Percentiles rank a stretch among this genome's conserved stretches.
These are phyloP conservation scores for Vitis riparia DNA, from an alignment of 164 flowering plant genomes.

Conservation along the genomic window DNA sequence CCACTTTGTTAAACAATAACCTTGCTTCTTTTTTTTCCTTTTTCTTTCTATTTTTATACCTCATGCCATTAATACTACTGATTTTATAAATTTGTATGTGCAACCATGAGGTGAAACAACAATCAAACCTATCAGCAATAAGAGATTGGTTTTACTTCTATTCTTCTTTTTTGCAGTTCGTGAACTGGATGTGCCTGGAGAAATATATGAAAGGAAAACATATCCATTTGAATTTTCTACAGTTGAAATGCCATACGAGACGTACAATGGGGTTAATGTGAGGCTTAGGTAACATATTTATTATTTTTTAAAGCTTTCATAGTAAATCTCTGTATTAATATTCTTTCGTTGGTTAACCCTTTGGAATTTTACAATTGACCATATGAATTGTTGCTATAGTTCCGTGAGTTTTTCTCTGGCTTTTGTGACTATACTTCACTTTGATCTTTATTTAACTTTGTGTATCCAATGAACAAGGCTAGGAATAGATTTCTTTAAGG, in stretches of 20 bases:
- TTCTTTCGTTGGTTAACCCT: too few relatives aligned
- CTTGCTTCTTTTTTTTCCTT: conserved; percentile 2
- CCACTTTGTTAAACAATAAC: not conserved
- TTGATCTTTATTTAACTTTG: conserved; percentile 1
- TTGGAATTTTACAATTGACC: not conserved
- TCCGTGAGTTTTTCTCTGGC: not conserved
- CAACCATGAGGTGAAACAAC: not conserved
- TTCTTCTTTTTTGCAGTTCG: conserved; percentile 61
- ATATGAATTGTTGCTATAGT: not conserved
- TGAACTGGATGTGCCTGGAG: conserved; percentile 97
- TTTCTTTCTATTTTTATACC: not conserved
- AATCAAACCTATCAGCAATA: not conserved
- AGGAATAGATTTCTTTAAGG: too few relatives aligned
- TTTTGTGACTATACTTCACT: not conserved
- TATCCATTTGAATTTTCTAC: conserved; percentile 95
- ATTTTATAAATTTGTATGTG: not conserved
- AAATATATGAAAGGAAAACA: conserved; percentile 85
- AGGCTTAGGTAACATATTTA: conserved; percentile 71
- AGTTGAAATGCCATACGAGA: conserved; percentile 97
- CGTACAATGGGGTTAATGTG: conserved; percentile 93
- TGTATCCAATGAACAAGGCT: too few relatives aligned
- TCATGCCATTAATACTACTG: not conserved
- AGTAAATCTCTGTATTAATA: not conserved
- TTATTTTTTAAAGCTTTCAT: not conserved
- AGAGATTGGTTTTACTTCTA: not conserved